Percentiles rank a stretch among this genome's conserved stretches.
phyloP scores from a whole-genome alignment of 2,329 filamentous ascomycete species.

The Hymenoscyphus fraxineus region DNA sequence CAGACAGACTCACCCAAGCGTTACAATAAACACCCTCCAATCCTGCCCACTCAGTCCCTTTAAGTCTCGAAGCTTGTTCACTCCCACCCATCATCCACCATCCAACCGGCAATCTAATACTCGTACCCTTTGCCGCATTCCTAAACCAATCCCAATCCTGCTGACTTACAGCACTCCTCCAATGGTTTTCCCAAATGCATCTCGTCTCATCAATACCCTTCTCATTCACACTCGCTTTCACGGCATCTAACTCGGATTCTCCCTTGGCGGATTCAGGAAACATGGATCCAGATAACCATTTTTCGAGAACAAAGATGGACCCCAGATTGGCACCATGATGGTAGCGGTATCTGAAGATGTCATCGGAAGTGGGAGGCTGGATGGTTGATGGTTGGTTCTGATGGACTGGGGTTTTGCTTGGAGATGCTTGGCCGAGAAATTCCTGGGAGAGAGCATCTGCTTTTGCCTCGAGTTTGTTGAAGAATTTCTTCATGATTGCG shows the following conservation, averaged over 20 bases:
- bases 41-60: conserved; percentile 48
- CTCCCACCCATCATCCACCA: conserved; percentile 52
- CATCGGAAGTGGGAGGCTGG: conserved; percentile 33
- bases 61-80: conserved; percentile 39
- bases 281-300: conserved; percentile 51
- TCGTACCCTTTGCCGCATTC: conserved; percentile 50
- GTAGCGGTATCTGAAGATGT: conserved; percentile 52
- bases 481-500: conserved; percentile 37
- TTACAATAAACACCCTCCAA: conserved; percentile 46
- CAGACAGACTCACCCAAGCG: conserved; percentile 42
- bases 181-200: conserved; percentile 50
- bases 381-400: conserved; percentile 34
- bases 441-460: conserved; percentile 28
- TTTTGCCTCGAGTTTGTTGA: conserved; percentile 36
- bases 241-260: conserved; percentile 49
- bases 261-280: conserved; percentile 42
- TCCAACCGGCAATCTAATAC: conserved; percentile 57
- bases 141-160: conserved; percentile 50
- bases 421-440: conserved; percentile 6
- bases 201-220: conserved; percentile 47
- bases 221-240: conserved; percentile 41
- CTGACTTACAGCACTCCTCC: conserved; percentile 47
- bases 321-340: conserved; percentile 58
- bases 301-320: conserved; percentile 56
- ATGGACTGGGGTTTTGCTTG: conserved; percentile 12